Evolutionary conservation across 192 early-diverging fungal species (phyloP), one percentile per base, ranked within the genome.

Genomic region (Podila horticola): DNA sequence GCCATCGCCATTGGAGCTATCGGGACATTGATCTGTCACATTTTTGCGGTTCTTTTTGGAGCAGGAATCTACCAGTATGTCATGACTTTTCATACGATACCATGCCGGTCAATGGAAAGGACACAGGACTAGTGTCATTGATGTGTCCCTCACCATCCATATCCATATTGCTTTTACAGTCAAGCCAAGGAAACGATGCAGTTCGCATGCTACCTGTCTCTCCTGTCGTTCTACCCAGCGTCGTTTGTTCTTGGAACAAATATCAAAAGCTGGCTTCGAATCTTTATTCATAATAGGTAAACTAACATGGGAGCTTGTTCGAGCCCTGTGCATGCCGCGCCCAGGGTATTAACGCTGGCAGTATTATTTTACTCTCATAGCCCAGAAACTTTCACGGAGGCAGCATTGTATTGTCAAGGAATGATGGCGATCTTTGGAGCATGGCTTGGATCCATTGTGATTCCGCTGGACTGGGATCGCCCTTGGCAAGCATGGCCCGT

Each of bases 401-500:
- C 84, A 29, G 83, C 83, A 30, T 64, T 82, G 4, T 85, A 88
- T 63, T 79, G 83, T 19, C 86, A 86, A 64, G 76, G 74, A 22
- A 69, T 88, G 31, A 83, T 79, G 68, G 58, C 82, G 2, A 74
- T 88, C 29, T 82, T 85, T 60, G 87, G 87, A 24, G 85, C 87
- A 29, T 88, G 87, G 87, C 71, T 88, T 20, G 87, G 87, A 7
- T 84, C 87, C 30, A 79, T 88, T 67, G 87, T 88, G 31, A 82
- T 88, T 58, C 87, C 87, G 2, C 63, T 88, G 72, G 87, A 88
- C 70, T 88, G 87, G 87, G 87, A 88, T 64, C 64, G 85, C 50
- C 82, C 86, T 26, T 88, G 87, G 87, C 87, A 88, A 66, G 84
- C 75, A 58, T 87, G 86, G 86, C 86, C 86, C 2, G 84, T 87